Conservation (phyloP, 805 yeast species). For the Clavispora asparagi region DNA sequence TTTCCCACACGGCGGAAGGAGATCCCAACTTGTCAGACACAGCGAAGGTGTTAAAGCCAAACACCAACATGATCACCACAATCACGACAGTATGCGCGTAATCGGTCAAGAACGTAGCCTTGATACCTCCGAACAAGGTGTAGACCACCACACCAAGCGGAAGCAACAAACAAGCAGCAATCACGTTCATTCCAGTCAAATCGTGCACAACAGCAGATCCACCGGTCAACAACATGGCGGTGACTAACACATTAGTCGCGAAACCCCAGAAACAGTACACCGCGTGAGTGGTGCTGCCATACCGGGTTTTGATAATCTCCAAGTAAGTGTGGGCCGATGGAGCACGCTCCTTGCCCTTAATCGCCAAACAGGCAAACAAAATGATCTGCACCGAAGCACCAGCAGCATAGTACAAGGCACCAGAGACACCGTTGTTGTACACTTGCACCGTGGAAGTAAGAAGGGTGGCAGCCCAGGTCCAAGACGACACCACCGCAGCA, state of each 20-base stretch:
- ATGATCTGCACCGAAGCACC: conserved; percentile 91
- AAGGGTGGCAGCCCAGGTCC: conserved; percentile 76
- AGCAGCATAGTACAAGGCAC: conserved; percentile 80
- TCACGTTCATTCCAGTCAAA: conserved; percentile 77
- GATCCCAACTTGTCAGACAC: conserved; percentile 70
- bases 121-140: conserved; percentile 41
- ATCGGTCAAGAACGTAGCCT: conserved; percentile 43
- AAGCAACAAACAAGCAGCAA: conserved; percentile 76
- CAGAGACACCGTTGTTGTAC: conserved; percentile 69
- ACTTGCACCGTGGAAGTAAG: conserved; percentile 74
- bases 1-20: conserved; percentile 75
- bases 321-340: conserved; percentile 90
- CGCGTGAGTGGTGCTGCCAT: conserved; percentile 70
- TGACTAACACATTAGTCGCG: conserved; percentile 83
- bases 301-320: conserved; percentile 77
- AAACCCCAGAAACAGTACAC: conserved; percentile 74
- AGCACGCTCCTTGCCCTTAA: conserved; percentile 82
- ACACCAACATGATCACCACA: conserved; percentile 70
- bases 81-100: conserved; percentile 50
- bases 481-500: conserved; percentile 86
- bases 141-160: conserved; percentile 68
- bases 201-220: conserved; percentile 80
- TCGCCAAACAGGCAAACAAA: conserved; percentile 79
- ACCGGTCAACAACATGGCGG: conserved; percentile 88
- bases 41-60: conserved; percentile 76